Evolutionary conservation across 2,329 filamentous ascomycete genomes (phyloP), one percentile per base, ranked within the genome.

Genomic region (Calonectria leucothoes): DNA sequence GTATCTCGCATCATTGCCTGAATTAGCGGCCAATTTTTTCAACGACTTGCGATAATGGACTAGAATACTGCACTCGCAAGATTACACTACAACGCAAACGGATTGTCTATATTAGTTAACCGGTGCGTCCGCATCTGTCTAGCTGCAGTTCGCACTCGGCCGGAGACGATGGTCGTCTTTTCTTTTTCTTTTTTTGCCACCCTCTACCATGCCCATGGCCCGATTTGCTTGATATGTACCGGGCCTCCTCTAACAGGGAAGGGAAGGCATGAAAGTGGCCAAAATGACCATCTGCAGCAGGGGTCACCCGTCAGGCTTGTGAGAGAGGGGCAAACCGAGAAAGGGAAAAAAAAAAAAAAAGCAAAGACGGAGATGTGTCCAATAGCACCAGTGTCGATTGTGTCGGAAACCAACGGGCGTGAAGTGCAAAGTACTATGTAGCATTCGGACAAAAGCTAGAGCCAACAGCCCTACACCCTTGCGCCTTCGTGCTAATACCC

Each of bases 131-230:
- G 52, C 71, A 76, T 76, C 65, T 55, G 71, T 63, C 74, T 78
- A 78, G 78, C 72, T 80, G 78, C 78, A 80, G 74, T 59, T 76
- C 71, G 66, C 69, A 74, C 77, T 77, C 75, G 75, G 75, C 75
- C 66, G 61, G 71, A 79, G 72, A 73, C 75, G 72, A 39, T 27
- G 33, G 12, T 67, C 45, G 29, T 33, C 31, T 71, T 67, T 29
- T 67, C 42, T 42, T 72, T 65, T 35, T 67, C 45, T 33, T 33
- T 64, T 69, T 35, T 67, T 48, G 64, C 69, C 52, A 42, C 64
- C 31, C 45, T n/a, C 48, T 52, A 4, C 27, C 14, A 14, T 39
- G 5, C n/a, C 12, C n/a, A 33, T 17, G 7, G 33, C n/a, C 23
- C n/a, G 39, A 35, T 35, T 39, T 10, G 55, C 35, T 17, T 25